These are phyloP conservation scores for Paramecium primaurelia DNA, from an alignment of 73 alveolate species.

Conservation along the genomic window DNA sequence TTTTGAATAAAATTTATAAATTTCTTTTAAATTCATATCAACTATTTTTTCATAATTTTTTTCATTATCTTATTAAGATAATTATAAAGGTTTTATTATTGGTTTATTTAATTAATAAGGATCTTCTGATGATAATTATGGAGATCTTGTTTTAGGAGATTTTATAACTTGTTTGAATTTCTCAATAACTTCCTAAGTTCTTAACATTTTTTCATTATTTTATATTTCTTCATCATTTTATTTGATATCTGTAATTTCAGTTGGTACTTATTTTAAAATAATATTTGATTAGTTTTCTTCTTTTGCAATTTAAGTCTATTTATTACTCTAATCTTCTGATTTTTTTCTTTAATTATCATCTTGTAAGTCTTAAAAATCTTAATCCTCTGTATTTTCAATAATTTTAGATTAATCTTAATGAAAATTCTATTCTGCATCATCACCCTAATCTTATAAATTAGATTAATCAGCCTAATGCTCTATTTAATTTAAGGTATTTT, in stretches of 20 bases:
- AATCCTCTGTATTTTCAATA: background rate
- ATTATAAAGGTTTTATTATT: background rate
- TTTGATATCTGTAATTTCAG: background rate
- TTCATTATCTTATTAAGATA: background rate
- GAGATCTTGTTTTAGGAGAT: background rate
- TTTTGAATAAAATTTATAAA: conserved; percentile 10
- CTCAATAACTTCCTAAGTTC: background rate
- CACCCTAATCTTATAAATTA: background rate
- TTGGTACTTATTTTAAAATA: background rate
- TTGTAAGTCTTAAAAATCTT: background rate
- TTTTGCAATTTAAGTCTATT: background rate
- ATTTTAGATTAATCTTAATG: background rate
- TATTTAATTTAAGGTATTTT: background rate
- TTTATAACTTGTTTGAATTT: background rate
- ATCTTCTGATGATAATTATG: background rate
- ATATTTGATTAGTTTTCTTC: background rate
- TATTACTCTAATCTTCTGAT: background rate
- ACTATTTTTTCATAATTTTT: background rate
- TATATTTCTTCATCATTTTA: background rate
- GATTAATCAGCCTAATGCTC: background rate
- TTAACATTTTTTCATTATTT: background rate
- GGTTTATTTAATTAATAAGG: background rate
- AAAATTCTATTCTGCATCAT: background rate
- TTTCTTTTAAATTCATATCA: conserved; percentile 5
- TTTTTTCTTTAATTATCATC: background rate